A percentile compares a stretch with the other conserved stretches of the same genome.
Conservation (phyloP, 805 yeast species). For the Ogataea nonfermentans region DNA sequence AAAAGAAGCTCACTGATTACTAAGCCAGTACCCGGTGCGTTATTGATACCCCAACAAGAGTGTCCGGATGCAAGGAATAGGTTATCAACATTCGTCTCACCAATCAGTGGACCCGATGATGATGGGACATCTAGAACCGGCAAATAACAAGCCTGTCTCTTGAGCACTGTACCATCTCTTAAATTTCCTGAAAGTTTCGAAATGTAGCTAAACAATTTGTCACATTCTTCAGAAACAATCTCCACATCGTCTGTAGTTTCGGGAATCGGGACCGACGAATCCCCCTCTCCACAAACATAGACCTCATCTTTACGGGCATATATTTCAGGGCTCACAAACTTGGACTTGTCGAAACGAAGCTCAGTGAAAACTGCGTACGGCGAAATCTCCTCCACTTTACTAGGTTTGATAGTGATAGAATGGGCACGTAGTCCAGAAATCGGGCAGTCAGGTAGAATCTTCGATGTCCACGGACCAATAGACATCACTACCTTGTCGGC, state of each 20-base stretch:
- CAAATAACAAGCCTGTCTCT: slow-evolving; percentile 90
- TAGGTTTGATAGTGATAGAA: slow-evolving; percentile 86
- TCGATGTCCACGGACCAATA: slow-evolving; percentile 97
- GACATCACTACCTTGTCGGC: slow-evolving; percentile 82
- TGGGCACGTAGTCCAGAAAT: slow-evolving; percentile 93
- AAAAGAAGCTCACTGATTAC: slow-evolving; percentile 81
- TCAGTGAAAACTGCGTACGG: slow-evolving; percentile 96
- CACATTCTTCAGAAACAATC: slow-evolving; percentile 84
- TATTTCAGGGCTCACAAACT: slow-evolving; percentile 86
- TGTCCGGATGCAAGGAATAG: slow-evolving; percentile 87
- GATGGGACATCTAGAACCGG: slow-evolving; percentile 95
- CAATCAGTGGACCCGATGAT: slow-evolving; percentile 88
- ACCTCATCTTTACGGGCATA: slow-evolving; percentile 95
- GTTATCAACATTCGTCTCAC: slow-evolving; percentile 84
- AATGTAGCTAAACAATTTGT: slow-evolving; percentile 78
- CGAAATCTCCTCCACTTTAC: slow-evolving; percentile 64
- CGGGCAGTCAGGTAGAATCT: slow-evolving; percentile 87
- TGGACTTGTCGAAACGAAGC: slow-evolving; percentile 61
- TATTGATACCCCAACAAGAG: slow-evolving; percentile 98
- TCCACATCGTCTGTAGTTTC: slow-evolving; percentile 93
- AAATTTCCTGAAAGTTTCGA: slow-evolving; percentile 71
- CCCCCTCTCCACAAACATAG: slow-evolving; percentile 97
- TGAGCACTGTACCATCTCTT: slow-evolving; percentile 68
- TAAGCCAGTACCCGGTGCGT: slow-evolving; percentile 97
- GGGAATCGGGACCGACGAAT: slow-evolving; percentile 84